phyloP scores from a whole-genome alignment of 1,284 basidiomycete genomes.

The Cerioporus squamosus region DNA sequence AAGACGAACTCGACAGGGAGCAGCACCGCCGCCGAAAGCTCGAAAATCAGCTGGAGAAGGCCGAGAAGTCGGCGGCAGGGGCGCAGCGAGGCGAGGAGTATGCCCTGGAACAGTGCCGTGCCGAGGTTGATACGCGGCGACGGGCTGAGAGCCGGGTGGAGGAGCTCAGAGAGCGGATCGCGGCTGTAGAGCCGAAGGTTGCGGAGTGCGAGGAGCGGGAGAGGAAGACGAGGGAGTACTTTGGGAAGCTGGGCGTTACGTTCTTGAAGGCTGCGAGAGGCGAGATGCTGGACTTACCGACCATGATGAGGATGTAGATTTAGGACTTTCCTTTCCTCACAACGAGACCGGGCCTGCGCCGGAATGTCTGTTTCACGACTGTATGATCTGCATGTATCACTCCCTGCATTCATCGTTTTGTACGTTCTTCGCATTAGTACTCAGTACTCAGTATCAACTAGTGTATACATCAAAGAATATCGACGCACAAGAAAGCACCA shows the following conservation, averaged over 20 bases:
- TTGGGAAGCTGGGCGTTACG: slow-evolving; percentile 25
- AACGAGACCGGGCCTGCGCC: no score
- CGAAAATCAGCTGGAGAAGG: slow-evolving; percentile 42
- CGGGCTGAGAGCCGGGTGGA: slow-evolving; percentile 41
- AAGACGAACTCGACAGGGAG: slow-evolving; percentile 47
- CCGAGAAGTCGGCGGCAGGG: slow-evolving; percentile 38
- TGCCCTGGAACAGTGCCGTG: slow-evolving; percentile 43
- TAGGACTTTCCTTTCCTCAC: no score
- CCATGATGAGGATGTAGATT: neutral
- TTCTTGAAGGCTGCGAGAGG: slow-evolving; percentile 30
- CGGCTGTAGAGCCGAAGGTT: slow-evolving; percentile 12
- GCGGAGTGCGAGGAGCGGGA: slow-evolving; percentile 22
- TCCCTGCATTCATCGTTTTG: no score
- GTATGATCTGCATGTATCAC: no score
- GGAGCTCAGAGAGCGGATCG: slow-evolving; percentile 21
- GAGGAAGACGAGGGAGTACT: slow-evolving; percentile 25
- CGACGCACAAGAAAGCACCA: no score
- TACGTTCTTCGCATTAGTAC: no score
- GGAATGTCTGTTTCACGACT: no score
- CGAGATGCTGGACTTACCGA: slow-evolving; percentile 11
- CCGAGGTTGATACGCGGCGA: slow-evolving; percentile 45
- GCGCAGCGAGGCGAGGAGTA: slow-evolving; percentile 41
- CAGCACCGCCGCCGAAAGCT: slow-evolving; percentile 47
- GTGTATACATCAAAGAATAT: no score
- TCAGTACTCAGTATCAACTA: no score